Conservation (phyloP, 2,329 filamentous ascomycete species). For the Penicillium thymicola region DNA sequence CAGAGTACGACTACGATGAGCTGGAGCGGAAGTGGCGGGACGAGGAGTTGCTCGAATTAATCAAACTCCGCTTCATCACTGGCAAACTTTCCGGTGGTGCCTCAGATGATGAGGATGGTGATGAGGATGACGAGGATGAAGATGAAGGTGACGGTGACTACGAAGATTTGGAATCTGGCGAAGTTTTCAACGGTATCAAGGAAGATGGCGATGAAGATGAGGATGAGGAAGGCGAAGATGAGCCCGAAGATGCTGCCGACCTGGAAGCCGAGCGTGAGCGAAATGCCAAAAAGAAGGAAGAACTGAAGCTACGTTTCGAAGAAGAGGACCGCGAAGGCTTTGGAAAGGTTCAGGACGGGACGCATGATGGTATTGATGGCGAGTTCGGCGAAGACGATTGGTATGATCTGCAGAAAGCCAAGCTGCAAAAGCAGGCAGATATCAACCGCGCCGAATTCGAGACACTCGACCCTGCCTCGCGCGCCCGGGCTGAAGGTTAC, state of each 20-base stretch:
- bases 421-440: conserved; percentile 89
- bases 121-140: conserved; percentile 55
- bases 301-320: conserved; percentile 90
- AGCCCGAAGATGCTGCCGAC: conserved; percentile 38
- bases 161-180: conserved; percentile 78
- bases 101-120: conserved; percentile 52
- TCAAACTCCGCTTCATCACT: conserved; percentile 74
- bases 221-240: conserved; percentile 58
- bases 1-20: conserved; percentile 73
- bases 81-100: conserved; percentile 58
- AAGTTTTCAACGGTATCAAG: conserved; percentile 46
- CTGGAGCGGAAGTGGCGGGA: conserved; percentile 83
- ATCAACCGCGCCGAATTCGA: conserved; percentile 97
- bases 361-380: conserved; percentile 65
- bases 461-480: conserved; percentile 76
- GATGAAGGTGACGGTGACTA: conserved; percentile 77
- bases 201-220: conserved; percentile 37
- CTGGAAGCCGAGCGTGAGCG: conserved; percentile 86
- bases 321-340: conserved; percentile 98
- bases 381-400: conserved; percentile 94
- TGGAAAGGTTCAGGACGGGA: conserved; percentile 75
- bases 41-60: conserved; percentile 68
- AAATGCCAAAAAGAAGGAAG: conserved; percentile 90
- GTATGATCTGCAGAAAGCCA: conserved; percentile 95
- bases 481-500: conserved; percentile 82